A percentile compares a stretch with the other conserved stretches of the same genome.
phyloP scores from a whole-genome alignment of 192 early-diverging fungal species.

The Endogone sp. region DNA sequence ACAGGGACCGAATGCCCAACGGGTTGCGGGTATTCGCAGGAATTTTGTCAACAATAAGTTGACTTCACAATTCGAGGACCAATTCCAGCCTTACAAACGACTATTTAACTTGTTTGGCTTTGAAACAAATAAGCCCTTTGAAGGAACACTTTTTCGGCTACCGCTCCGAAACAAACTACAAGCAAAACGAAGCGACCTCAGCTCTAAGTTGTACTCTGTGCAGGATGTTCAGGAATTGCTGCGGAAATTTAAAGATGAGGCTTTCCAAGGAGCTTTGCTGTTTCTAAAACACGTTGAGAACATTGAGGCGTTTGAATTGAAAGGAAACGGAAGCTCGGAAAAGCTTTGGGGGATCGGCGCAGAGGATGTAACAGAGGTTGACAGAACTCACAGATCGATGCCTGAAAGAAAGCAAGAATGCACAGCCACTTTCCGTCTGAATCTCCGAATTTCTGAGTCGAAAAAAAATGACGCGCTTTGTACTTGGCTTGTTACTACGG shows the following conservation, averaged over 20 bases:
- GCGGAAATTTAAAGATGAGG: neutral
- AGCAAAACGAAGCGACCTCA: neutral
- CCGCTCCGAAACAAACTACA: constrained; percentile 8
- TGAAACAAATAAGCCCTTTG: constrained; percentile 19
- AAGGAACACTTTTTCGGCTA: constrained; percentile 23
- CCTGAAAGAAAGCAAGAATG: neutral
- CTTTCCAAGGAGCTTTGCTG: neutral
- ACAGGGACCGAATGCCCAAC: neutral
- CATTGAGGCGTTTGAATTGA: neutral
- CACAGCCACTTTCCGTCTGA: neutral
- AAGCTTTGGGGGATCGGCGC: neutral
- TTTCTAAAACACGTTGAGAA: constrained; percentile 3
- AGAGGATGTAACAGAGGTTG: neutral
- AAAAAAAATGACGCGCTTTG: neutral
- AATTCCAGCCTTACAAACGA: constrained; percentile 8
- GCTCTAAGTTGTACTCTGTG: neutral
- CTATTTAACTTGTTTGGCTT: constrained; percentile 17
- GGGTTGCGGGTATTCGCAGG: neutral
- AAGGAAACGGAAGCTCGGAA: neutral
- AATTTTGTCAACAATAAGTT: constrained; percentile 3
- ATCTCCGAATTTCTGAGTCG: neutral
- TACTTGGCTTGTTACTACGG: neutral
- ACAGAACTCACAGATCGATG: neutral
- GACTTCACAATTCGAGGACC: constrained; percentile 5
- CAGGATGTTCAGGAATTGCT: neutral